Evolutionary conservation across 805 yeast genomes (phyloP).

Genomic region (Metschnikowia lochheadii): DNA sequence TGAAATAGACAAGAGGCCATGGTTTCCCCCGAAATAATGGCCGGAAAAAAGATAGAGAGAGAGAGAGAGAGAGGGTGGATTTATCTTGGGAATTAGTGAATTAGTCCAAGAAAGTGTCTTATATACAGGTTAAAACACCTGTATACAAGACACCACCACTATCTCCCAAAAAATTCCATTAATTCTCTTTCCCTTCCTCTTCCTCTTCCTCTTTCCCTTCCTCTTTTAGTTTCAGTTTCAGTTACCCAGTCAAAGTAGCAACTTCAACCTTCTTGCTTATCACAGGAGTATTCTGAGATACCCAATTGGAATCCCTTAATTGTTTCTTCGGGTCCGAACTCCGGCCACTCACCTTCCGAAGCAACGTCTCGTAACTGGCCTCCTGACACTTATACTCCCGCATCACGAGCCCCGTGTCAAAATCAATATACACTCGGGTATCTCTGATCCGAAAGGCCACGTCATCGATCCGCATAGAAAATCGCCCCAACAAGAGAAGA

Average conservation of each 20-base stretch:
- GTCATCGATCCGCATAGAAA: constrained; percentile 85
- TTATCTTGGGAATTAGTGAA: too few relatives aligned
- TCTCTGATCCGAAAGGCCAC: constrained; percentile 83
- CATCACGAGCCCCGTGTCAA: constrained; percentile 56
- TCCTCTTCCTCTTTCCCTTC: too few relatives aligned
- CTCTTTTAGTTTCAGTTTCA: too few relatives aligned
- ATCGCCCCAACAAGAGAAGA: constrained; percentile 65
- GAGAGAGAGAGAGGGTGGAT: too few relatives aligned
- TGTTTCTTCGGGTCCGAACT: constrained; percentile 40
- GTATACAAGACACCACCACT: not conserved
- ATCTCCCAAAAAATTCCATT: too few relatives aligned
- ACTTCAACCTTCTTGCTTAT: constrained; percentile 21
- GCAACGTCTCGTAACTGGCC: constrained; percentile 30
- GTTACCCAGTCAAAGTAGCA: not conserved
- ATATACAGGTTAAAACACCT: not conserved
- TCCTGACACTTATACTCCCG: constrained; percentile 73
- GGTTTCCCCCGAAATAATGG: too few relatives aligned
- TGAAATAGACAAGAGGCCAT: too few relatives aligned
- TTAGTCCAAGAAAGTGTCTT: too few relatives aligned
- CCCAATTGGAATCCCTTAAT: constrained; percentile 67
- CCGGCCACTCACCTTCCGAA: constrained; percentile 22
- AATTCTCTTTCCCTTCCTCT: too few relatives aligned
- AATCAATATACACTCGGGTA: constrained; percentile 78
- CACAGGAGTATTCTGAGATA: constrained; percentile 63
- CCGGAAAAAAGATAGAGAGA: too few relatives aligned